Base-by-base conservation (phyloP, 1,139 yeast species). In the Sugiyamaella paludigena region DNA sequence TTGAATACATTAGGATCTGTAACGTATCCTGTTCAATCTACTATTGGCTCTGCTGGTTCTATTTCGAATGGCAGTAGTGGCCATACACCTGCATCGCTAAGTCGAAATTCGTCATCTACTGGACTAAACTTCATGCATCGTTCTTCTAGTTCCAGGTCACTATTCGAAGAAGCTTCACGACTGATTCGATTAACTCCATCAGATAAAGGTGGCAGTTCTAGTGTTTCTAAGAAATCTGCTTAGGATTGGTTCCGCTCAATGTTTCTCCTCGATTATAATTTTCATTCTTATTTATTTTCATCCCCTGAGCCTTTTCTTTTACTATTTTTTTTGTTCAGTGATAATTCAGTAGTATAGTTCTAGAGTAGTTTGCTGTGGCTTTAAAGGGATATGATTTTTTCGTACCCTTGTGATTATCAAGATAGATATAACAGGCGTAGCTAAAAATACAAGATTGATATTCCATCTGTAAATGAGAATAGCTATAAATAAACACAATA, bases 81-180 rank as follows among this genome's bases (percentile, higher is more conserved):
- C 6, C 34, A 40, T 40, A 35, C 46, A 26, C 36, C 46, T 13
- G 48, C 40, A 6, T 38, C 45, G 10, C 40, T 49, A 8, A 38
- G 45, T 8, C 29, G 50, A 16, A 49, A 41, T 31, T 31, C 46
- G 2, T 49, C 52, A 11, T 49, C 52, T 10, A 34, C 56, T n/a
- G 58, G 54, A 4, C 50, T 54, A 2, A 48, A 35, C 27, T 54
- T 53, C 31, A 40, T 53, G 44, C 49, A 53, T 29, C 36, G 59
- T 34, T 45, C 40, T 28, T 46, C 48, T n/a, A 53, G 57, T 16
- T 55, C 58, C 2, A 43, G 59, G 31, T 56, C 59, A 4, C 48
- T 56, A 16, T 45, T 56, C 12, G 59, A 55, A 8, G 59, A 56
- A 37, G 59, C 58, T 12, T 44, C 57, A 9, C 34, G 57, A 26